Percentiles rank a stretch among this genome's conserved stretches.
Conservation (phyloP, 768 basidiomycete species). For the Sporobolomyces pararoseus region DNA sequence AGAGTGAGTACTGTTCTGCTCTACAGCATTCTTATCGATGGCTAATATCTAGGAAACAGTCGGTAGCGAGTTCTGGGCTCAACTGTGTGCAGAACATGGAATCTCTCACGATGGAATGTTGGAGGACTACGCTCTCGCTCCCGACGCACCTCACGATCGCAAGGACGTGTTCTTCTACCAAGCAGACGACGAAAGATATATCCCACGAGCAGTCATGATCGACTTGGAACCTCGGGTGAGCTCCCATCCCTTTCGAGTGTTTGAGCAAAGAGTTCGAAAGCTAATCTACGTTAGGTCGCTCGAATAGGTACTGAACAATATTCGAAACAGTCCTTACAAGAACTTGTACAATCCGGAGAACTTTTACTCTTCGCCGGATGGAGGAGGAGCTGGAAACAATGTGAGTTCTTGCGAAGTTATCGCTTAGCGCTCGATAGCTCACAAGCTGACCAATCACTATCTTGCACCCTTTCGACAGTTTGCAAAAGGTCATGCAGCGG, state of each 20-base stretch:
- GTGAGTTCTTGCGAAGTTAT: no score
- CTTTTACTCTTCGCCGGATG: constrained; percentile 90
- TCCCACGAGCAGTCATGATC: constrained; percentile 90
- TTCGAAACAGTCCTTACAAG: constrained; percentile 79
- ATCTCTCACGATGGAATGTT: constrained; percentile 92
- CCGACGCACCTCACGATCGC: constrained; percentile 57
- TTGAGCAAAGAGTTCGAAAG: neutral
- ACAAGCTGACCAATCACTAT: no score
- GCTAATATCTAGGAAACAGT: constrained; percentile 55
- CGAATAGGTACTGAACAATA: constrained; percentile 87
- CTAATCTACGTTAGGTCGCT: neutral
- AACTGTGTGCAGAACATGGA: constrained; percentile 95
- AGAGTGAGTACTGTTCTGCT: constrained; percentile 58
- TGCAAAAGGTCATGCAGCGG: constrained; percentile 88
- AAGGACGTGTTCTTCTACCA: constrained; percentile 99
- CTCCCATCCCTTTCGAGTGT: neutral
- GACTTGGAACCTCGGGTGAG: constrained; percentile 89
- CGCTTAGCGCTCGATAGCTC: no score
- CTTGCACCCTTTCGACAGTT: constrained; percentile 50
- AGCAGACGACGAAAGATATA: constrained; percentile 99
- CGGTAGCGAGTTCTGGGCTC: constrained; percentile 97
- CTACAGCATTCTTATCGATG: constrained; percentile 4
- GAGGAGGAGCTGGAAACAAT: constrained; percentile 98
- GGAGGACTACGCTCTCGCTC: constrained; percentile 58
- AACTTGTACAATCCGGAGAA: constrained; percentile 95